Conservation (phyloP, 805 yeast species). For the Candida gorgasii region DNA sequence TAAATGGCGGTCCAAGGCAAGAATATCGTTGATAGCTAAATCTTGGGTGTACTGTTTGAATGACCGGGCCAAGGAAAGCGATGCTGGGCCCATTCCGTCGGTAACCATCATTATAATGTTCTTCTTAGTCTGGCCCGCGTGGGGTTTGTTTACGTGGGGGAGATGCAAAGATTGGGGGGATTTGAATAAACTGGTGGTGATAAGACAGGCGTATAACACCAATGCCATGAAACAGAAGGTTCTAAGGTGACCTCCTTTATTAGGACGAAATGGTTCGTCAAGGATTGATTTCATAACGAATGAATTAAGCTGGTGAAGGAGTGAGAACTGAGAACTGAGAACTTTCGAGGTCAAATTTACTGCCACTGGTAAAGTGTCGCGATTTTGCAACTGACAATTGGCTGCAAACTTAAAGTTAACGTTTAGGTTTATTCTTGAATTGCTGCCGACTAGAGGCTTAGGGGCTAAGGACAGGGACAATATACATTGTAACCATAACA, state of each 20-base stretch:
- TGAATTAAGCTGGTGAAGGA: not conserved
- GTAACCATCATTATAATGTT: slow-evolving; percentile 85
- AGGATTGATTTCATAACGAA: slow-evolving; percentile 6
- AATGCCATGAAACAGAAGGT: slow-evolving; percentile 1
- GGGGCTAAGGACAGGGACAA: too few species aligned
- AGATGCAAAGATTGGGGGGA: not conserved
- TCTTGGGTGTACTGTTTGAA: slow-evolving; percentile 62
- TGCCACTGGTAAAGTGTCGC: too few species aligned
- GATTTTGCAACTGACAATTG: not conserved
- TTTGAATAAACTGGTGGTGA: slow-evolving; percentile 1
- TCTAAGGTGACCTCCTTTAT: not conserved
- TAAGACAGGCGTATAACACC: slow-evolving; percentile 3
- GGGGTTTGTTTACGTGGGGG: slow-evolving; percentile 1
- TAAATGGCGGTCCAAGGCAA: slow-evolving; percentile 64
- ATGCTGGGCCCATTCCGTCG: slow-evolving; percentile 94
- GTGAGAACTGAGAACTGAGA: too few species aligned
- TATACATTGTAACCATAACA: too few species aligned
- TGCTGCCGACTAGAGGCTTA: too few species aligned
- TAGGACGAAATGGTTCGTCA: slow-evolving; percentile 7
- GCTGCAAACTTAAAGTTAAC: not conserved
- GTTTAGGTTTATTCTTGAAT: too few species aligned
- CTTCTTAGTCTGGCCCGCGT: slow-evolving; percentile 49
- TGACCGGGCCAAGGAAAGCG: slow-evolving; percentile 73
- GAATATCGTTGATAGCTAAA: slow-evolving; percentile 54
- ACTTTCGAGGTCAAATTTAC: too few species aligned